Percentiles rank a stretch among this genome's conserved stretches.
phyloP scores from a whole-genome alignment of 2,329 filamentous ascomycete genomes.

The Colletotrichum musicola region DNA sequence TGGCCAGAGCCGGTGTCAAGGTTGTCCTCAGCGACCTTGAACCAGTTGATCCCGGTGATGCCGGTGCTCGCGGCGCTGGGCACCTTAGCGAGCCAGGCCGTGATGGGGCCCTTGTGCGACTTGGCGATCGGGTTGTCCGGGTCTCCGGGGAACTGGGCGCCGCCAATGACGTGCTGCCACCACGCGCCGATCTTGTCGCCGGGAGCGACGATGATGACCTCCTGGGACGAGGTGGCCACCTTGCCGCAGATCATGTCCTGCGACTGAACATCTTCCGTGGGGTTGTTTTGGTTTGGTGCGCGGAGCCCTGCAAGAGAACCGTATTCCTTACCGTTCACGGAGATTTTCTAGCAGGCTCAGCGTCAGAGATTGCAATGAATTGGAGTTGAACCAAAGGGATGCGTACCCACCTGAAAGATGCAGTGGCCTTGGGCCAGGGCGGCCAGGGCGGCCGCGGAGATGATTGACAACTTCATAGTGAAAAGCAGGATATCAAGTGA shows the following conservation, averaged over 20 bases:
- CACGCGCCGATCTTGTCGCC: constrained; percentile 65
- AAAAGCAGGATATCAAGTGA: neutral
- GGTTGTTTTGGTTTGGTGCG: constrained; percentile 58
- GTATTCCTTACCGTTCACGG: constrained; percentile 34
- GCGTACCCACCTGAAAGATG: constrained; percentile 32
- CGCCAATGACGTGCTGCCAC: constrained; percentile 68
- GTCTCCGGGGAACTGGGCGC: constrained; percentile 62
- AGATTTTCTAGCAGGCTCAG: constrained; percentile 16
- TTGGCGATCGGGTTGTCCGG: constrained; percentile 66
- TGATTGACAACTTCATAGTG: constrained; percentile 7
- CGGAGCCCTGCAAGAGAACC: constrained; percentile 37
- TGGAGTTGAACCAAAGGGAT: neutral
- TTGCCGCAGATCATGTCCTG: constrained; percentile 64
- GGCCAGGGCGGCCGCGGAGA: neutral
- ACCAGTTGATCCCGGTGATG: constrained; percentile 49
- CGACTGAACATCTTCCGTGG: constrained; percentile 62
- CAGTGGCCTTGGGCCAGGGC: constrained; percentile 21
- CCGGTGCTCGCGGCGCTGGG: constrained; percentile 60
- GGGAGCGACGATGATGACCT: constrained; percentile 61
- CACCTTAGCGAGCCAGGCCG: constrained; percentile 66
- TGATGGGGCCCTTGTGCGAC: constrained; percentile 67
- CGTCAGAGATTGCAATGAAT: neutral
- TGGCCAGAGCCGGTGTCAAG: constrained; percentile 56
- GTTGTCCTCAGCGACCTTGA: constrained; percentile 60
- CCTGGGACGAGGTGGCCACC: constrained; percentile 54